Evolutionary conservation across 2,329 filamentous ascomycete genomes (phyloP), one percentile per base, ranked within the genome.

Genomic region (Colletotrichum agaves): DNA sequence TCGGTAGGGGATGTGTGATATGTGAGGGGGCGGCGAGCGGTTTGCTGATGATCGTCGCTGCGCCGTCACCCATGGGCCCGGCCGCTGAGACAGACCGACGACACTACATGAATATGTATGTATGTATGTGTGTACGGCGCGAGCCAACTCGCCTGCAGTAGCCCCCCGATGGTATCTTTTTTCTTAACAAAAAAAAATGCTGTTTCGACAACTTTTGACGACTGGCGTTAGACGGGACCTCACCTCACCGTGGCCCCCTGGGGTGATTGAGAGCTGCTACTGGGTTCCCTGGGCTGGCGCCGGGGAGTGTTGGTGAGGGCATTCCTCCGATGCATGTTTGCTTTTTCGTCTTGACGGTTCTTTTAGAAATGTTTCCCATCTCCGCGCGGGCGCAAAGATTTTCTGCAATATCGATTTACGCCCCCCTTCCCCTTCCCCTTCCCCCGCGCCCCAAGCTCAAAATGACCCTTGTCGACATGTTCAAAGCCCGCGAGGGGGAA

Each of bases 41-140:
- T 27, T 5, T 15, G 15, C 13, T n/a, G 23, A 23, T 62, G 60
- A 63, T 63, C 60, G 19, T 27, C 60, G 52, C 60, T 63, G 39
- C 60, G 52, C 12, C 37, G 60, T 35, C 37, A 37, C 53, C 53
- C 60, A 57, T 63, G 60, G 49, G n/a, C n/a, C n/a, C n/a, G n/a
- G n/a, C n/a, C 60, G 60, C 49, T 56, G 60, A 57, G 60, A 63
- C 47, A 62, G 49, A 21, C 8, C 41, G 39, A 23, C 52, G 60
- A 61, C 21, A 33, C n/a, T 61, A n/a, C 59, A 21, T 44, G 58
- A 41, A 27, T 55, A 47, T 17, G 55, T 44, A 21, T 39, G 23
- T n/a, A n/a, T n/a, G n/a, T n/a, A n/a, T n/a, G n/a, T n/a, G n/a
- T n/a, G n/a, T n/a, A n/a, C n/a, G n/a, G n/a, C n/a, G 39, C 17